These are phyloP conservation scores for Kipferlia bialata DNA, from an alignment of 78 protist species.

Conservation along the genomic window DNA sequence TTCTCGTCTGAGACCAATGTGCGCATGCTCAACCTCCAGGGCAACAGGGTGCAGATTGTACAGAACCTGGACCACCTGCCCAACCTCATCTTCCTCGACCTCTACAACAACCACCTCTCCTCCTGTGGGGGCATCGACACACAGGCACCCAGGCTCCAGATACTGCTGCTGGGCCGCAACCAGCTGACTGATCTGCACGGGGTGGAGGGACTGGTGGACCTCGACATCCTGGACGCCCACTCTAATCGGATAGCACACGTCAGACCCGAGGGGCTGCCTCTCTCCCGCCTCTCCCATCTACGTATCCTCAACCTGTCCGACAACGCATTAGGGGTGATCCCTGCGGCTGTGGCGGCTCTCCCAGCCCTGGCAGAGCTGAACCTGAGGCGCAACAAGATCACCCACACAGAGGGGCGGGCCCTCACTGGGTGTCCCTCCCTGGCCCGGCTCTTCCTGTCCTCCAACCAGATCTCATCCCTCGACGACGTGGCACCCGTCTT, in stretches of 20 bases:
- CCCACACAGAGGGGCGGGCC: not conserved
- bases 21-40: conserved; percentile 33
- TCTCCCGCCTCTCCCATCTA: conserved; percentile 9
- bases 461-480: not conserved
- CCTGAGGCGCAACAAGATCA: conserved; percentile 28
- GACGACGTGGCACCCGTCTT: not conserved
- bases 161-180: conserved; percentile 46
- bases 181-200: not conserved
- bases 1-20: conserved; percentile 29
- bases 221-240: conserved; percentile 49
- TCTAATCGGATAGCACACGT: not conserved
- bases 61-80: conserved; percentile 22
- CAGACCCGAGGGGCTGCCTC: not conserved
- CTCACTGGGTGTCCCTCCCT: not conserved
- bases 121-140: not conserved
- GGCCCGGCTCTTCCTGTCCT: not conserved
- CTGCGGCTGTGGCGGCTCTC: conserved; percentile 1
- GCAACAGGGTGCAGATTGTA: conserved; percentile 14
- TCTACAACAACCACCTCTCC: conserved; percentile 26
- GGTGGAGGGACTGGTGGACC: conserved; percentile 13
- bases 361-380: conserved; percentile 36
- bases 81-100: conserved; percentile 37
- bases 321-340: not conserved
- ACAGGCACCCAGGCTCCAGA: conserved; percentile 30
- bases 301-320: conserved; percentile 40